Conservation (phyloP, 148 eudicot genomes). For the Heliamphora exappendiculata region DNA sequence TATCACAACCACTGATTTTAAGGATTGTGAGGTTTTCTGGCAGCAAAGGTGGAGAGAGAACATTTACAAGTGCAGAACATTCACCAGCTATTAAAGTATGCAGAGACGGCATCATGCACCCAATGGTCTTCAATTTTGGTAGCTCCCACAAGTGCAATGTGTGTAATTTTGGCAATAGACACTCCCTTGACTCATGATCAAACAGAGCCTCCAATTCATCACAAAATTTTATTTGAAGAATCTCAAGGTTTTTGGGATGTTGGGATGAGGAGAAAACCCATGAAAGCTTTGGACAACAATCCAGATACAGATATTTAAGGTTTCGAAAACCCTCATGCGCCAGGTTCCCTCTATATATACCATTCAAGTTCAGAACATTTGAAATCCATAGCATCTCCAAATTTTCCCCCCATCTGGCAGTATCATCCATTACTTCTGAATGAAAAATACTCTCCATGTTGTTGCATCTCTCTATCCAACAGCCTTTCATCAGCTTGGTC, state of each 20-base stretch:
- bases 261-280: slow-evolving; percentile 11
- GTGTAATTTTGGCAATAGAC: slow-evolving; percentile 10
- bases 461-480: slow-evolving; percentile 29
- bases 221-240: slow-evolving; percentile 28
- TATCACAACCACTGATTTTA: slow-evolving; percentile 25
- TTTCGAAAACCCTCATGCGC: slow-evolving; percentile 1
- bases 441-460: slow-evolving; percentile 14
- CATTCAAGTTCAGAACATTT: slow-evolving; percentile 12
- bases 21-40: slow-evolving; percentile 22
- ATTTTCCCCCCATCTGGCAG: background rate
- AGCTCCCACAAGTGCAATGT: slow-evolving; percentile 19
- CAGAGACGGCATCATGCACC: background rate
- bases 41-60: slow-evolving; percentile 11
- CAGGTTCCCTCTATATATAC: slow-evolving; percentile 10
- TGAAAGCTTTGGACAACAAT: slow-evolving; percentile 23
- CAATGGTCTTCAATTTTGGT: slow-evolving; percentile 19
- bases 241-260: slow-evolving; percentile 16
- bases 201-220: slow-evolving; percentile 21
- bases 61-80: background rate
- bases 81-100: background rate
- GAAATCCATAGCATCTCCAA: slow-evolving; percentile 20
- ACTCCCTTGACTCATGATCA: background rate
- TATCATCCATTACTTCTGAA: background rate
- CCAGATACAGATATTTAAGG: slow-evolving; percentile 22
- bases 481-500: slow-evolving; percentile 12